Percentiles rank a stretch among this genome's conserved stretches.
These are phyloP conservation scores for Lasiodiplodia citricola DNA, from an alignment of 2,329 filamentous ascomycete genomes.

Conservation along the genomic window DNA sequence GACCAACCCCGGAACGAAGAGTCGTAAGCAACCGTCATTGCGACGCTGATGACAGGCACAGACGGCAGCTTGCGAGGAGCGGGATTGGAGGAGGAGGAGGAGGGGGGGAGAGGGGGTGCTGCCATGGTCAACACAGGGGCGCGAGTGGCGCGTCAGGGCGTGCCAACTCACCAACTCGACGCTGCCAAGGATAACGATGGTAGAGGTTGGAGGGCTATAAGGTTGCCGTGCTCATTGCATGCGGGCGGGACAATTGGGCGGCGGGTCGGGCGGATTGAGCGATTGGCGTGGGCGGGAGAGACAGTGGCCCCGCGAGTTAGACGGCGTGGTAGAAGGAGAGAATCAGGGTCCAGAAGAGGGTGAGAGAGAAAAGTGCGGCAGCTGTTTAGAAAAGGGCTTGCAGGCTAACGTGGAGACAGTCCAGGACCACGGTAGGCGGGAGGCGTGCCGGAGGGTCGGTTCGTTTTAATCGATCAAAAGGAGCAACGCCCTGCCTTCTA, in stretches of 20 bases:
- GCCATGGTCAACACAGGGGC: conserved; percentile 17
- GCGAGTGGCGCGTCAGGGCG: not conserved
- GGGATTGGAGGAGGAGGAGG: conserved; percentile 6
- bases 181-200: conserved; percentile 22
- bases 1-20: conserved; percentile 71
- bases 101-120: conserved; percentile 1
- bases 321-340: conserved; percentile 25
- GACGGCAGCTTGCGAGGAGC: conserved; percentile 10
- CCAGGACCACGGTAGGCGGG: conserved; percentile 50
- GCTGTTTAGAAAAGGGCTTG: conserved; percentile 46
- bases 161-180: conserved; percentile 24
- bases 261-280: not conserved
- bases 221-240: conserved; percentile 33
- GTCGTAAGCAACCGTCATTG: conserved; percentile 80
- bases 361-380: conserved; percentile 46
- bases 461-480: conserved; percentile 47
- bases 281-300: conserved; percentile 24
- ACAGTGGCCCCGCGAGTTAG: conserved; percentile 18
- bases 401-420: conserved; percentile 39
- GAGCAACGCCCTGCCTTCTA: conserved; percentile 39
- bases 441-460: conserved; percentile 45
- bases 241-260: conserved; percentile 27
- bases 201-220: conserved; percentile 18
- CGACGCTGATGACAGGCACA: conserved; percentile 38
- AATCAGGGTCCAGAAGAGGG: conserved; percentile 46